Evolutionary conservation across 2,329 filamentous ascomycete genomes (phyloP), one percentile per base, ranked within the genome.

Genomic region (Aspergillus proliferans): DNA sequence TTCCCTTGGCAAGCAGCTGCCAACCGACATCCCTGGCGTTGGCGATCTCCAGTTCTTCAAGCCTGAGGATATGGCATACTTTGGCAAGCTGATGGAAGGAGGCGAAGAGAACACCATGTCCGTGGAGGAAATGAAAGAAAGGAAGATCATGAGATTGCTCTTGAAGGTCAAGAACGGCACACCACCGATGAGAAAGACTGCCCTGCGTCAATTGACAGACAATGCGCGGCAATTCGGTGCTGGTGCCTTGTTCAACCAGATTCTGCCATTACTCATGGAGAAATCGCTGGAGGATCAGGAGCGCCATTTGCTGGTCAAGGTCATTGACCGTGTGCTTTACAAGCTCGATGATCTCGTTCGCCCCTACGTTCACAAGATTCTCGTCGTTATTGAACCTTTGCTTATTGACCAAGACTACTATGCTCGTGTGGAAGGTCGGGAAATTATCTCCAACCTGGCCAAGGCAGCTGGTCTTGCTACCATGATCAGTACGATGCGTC

Each of bases 341-440:
- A 98, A 98, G 75, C 83, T 98, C 21, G 93, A 97, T 66, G 93
- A 98, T 62, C 80, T 97, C 56, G 93, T 98, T 47, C 84, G 93
- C 38, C 93, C 93, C 19, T 98, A 92, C 56, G 92, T 95, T 14
- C 94, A 98, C 76, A 97, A 97, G 76, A 98, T 98, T 54, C 73
- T 98, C 50, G 93, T 98, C 47, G 93, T 98, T 65, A 98, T 98
- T 61, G 94, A 98, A 70, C 93, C 93, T n/a, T 78, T 98, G 45
- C 86, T 98, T 57, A 98, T 98, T 63, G 94, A 98, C 66, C 93
- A 98, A 74, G 94, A 98, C 72, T 98, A 98, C 73, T 98, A 98
- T 69, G 93, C 94, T 39, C 86, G 93, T 68, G 93, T 98, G 4
- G 93, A 98, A 71, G 93, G 93, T 70, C 88, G 93, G 59, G 93